Conservation (phyloP, 306 rosid genomes). For the Cicer arietinum region DNA sequence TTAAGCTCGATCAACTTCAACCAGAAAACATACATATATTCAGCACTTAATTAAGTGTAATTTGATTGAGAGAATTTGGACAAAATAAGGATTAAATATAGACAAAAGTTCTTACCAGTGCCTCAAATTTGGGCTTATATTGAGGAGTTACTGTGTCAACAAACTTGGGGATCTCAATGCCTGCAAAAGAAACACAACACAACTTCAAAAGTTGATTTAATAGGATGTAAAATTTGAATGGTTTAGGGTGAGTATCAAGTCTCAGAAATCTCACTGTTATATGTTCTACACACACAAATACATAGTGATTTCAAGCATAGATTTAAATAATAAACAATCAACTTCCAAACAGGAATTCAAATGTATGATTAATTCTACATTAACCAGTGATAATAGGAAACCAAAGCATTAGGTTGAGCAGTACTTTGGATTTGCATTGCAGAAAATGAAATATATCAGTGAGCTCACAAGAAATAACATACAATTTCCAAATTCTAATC, state of each 20-base stretch:
- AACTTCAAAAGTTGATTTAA: slow-evolving; percentile 20
- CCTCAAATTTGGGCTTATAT: slow-evolving; percentile 86
- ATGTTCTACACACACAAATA: background rate
- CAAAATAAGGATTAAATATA: background rate
- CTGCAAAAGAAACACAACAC: slow-evolving; percentile 52
- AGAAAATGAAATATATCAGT: background rate
- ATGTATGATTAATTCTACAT: slow-evolving; percentile 19
- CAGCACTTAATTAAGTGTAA: slow-evolving; percentile 13
- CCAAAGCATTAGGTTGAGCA: background rate
- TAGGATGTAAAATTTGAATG: background rate
- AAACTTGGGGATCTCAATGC: slow-evolving; percentile 87
- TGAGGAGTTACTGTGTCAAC: slow-evolving; percentile 94
- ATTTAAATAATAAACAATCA: background rate
- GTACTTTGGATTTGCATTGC: slow-evolving; percentile 25
- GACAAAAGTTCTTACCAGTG: slow-evolving; percentile 59
- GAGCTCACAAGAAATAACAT: slow-evolving; percentile 14
- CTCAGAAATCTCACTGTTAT: background rate
- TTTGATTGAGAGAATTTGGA: background rate
- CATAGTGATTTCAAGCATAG: background rate
- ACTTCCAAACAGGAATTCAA: background rate
- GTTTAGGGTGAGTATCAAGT: background rate
- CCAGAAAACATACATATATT: slow-evolving; percentile 27
- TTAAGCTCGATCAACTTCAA: slow-evolving; percentile 86
- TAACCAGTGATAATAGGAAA: background rate
- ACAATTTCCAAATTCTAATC: slow-evolving; percentile 3